Conservation (phyloP, 2,329 filamentous ascomycete species). For the Knoxdaviesia capensis region DNA sequence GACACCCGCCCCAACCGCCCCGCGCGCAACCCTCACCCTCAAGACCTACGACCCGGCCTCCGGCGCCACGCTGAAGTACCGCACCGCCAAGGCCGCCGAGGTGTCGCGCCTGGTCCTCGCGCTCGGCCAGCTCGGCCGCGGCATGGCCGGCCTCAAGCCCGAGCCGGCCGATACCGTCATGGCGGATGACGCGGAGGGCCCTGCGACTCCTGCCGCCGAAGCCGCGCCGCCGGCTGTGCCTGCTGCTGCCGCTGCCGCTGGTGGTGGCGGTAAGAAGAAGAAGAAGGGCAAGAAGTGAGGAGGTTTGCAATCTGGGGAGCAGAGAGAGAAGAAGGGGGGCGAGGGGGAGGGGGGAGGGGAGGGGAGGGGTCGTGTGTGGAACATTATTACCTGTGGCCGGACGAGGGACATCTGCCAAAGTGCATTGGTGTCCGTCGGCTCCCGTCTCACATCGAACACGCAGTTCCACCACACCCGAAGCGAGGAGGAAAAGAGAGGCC, state of each 20-base stretch:
- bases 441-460: too few species aligned
- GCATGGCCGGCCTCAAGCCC: slow-evolving; percentile 37
- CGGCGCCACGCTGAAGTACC: slow-evolving; percentile 75
- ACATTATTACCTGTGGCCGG: too few species aligned
- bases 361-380: too few species aligned
- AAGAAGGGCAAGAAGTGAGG: slow-evolving; percentile 50
- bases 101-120: slow-evolving; percentile 64
- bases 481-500: too few species aligned
- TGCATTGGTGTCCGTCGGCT: too few species aligned
- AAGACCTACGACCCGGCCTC: slow-evolving; percentile 77
- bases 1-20: slow-evolving; percentile 6
- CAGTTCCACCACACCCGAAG: too few species aligned
- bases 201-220: slow-evolving; percentile 11
- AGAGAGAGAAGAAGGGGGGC: too few species aligned
- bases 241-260: slow-evolving; percentile 11
- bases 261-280: slow-evolving; percentile 37
- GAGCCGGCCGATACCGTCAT: slow-evolving; percentile 14
- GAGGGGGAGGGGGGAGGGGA: too few species aligned
- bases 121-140: slow-evolving; percentile 55
- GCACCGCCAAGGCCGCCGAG: slow-evolving; percentile 77
- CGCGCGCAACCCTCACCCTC: slow-evolving; percentile 51
- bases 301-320: too few species aligned
- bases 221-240: slow-evolving; percentile 13
- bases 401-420: too few species aligned
- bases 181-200: slow-evolving; percentile 16